A percentile compares a stretch with the other conserved stretches of the same genome.
These are phyloP conservation scores for Leishmania amazonensis DNA, from an alignment of 208 protist species.

Conservation along the genomic window DNA sequence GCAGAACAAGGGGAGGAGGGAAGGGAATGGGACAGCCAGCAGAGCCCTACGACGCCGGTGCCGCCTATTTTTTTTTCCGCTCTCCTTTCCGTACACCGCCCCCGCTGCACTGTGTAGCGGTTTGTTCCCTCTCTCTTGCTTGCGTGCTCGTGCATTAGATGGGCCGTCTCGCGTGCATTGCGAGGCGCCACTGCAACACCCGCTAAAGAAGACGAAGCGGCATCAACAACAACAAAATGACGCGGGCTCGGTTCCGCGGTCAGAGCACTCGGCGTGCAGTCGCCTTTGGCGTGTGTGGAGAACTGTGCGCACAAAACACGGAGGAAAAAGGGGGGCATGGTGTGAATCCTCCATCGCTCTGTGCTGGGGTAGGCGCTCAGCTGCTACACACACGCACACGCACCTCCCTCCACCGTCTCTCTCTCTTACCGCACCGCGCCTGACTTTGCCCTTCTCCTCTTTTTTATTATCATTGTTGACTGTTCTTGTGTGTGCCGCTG, in stretches of 20 bases:
- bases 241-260: background rate
- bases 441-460: background rate
- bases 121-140: slow-evolving; percentile 12
- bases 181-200: background rate
- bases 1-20: background rate
- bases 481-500: background rate
- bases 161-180: background rate
- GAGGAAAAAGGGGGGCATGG: background rate
- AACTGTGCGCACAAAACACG: background rate
- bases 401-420: background rate
- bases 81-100: background rate
- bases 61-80: background rate
- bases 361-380: background rate
- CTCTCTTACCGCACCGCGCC: background rate
- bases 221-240: background rate
- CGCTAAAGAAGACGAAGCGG: background rate
- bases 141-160: background rate
- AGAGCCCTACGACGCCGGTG: background rate
- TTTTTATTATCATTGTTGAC: no score
- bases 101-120: background rate
- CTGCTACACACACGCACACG: background rate
- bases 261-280: background rate
- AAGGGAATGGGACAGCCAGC: background rate
- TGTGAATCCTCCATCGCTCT: background rate
- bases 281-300: background rate